Percentiles rank a stretch among this genome's conserved stretches.
phyloP scores from a whole-genome alignment of 2,329 filamentous ascomycete species.

The Neofusicoccum umdonicola region DNA sequence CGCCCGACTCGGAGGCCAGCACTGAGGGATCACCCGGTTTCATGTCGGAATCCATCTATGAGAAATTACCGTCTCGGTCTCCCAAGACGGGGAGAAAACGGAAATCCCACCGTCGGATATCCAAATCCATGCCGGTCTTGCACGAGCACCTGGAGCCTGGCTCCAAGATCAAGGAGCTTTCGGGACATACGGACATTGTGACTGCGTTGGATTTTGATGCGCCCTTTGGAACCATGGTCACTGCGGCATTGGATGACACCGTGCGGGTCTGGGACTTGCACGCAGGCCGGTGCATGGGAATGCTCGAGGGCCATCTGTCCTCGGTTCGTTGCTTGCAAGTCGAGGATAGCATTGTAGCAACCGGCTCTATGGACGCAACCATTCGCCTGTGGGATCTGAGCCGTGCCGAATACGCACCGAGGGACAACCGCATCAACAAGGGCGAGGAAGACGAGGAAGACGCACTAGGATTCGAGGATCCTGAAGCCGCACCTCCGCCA shows the following conservation, averaged over 20 bases:
- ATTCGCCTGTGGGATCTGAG: constrained; percentile 94
- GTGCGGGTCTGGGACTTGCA: constrained; percentile 96
- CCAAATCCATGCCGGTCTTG: constrained; percentile 74
- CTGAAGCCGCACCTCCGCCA: constrained; percentile 69
- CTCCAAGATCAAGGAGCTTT: constrained; percentile 80
- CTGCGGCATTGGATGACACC: constrained; percentile 86
- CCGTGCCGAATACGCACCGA: constrained; percentile 78
- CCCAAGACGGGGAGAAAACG: constrained; percentile 55
- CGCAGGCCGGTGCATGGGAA: constrained; percentile 84
- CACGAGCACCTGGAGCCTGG: constrained; percentile 95
- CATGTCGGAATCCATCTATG: constrained; percentile 98
- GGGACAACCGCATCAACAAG: constrained; percentile 53
- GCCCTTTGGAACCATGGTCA: constrained; percentile 95
- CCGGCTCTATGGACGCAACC: constrained; percentile 90
- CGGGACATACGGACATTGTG: constrained; percentile 83
- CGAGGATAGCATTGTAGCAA: constrained; percentile 92
- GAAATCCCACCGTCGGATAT: constrained; percentile 65
- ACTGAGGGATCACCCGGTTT: constrained; percentile 58
- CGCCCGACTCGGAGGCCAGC: constrained; percentile 49
- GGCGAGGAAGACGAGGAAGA: constrained; percentile 45
- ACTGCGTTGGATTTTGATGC: constrained; percentile 93
- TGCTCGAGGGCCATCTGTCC: constrained; percentile 89
- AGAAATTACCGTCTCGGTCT: constrained; percentile 69
- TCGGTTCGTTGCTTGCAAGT: constrained; percentile 91
- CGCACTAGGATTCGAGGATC: constrained; percentile 70